phyloP scores from a whole-genome alignment of 2,329 filamentous ascomycete species.

The Fusarium phyllophilum region DNA sequence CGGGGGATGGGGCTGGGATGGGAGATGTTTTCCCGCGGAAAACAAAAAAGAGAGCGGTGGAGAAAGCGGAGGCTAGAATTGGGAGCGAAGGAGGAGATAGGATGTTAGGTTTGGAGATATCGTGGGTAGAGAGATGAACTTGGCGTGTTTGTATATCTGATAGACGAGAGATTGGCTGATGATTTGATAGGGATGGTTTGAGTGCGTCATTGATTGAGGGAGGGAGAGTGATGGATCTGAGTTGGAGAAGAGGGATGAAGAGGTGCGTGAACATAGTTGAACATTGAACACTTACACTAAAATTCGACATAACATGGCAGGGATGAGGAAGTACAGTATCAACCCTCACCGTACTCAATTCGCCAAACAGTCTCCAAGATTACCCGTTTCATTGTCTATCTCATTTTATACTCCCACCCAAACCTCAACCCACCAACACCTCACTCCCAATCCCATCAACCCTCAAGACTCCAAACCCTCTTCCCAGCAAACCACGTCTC shows the following conservation, averaged over 20 bases:
- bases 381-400: not conserved
- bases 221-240: not conserved
- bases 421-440: constrained; percentile 4
- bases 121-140: constrained; percentile 4
- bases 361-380: not conserved
- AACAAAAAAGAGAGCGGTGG: constrained; percentile 9
- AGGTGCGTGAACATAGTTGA: not conserved
- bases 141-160: constrained; percentile 6
- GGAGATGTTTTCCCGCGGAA: constrained; percentile 28
- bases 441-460: not conserved
- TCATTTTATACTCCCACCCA: constrained; percentile 13
- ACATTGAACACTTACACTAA: not conserved
- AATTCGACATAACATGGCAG: not conserved
- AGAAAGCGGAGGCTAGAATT: constrained; percentile 20
- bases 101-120: constrained; percentile 19
- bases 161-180: not conserved
- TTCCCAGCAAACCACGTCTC: constrained; percentile 65
- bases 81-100: constrained; percentile 31
- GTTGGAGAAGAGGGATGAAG: too few species aligned
- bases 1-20: not conserved
- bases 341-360: not conserved
- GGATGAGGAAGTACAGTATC: too few species aligned
- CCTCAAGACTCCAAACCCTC: constrained; percentile 49
- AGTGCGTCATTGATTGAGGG: not conserved
- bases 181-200: not conserved